Evolutionary conservation across 805 yeast species (phyloP), one percentile per base, ranked within the genome.

Genomic region (Candida arabinofermentans): DNA sequence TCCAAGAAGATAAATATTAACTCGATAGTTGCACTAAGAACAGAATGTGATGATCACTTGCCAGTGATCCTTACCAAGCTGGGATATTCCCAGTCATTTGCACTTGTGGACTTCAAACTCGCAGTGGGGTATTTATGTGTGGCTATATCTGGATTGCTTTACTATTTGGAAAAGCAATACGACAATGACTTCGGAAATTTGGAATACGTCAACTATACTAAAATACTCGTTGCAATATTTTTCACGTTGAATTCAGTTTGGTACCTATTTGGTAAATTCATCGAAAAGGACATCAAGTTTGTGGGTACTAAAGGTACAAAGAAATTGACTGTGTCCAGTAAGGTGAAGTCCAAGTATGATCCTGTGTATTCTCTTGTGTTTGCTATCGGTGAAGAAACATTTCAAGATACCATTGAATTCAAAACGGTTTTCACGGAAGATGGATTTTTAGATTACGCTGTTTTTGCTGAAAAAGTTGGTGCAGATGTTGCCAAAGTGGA

Each of bases 111-210:
- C 50, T 53, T 65, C 32, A 75, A 74, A 53, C 56, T 78, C 22
- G 76, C 66, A 2, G 58, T 78, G 27, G 82, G 82, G 0, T 67
- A 71, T 43, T 27, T 62, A 26, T 69, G 77, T 5, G 77, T 75
- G 12, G 61, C 61, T 4, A 53, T 70, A 23, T 72, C 80, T 8
- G 81, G 68, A 2, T 55, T 58, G 17, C 59, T 75, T 46, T 78
- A 67, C 53, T 65, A 65, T 43, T 43, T 70, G 22, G 84, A 78
- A 43, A 77, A 77, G 56, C 68, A 73, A 44, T 64, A 56, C 41
- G 50, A 60, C 7, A 63, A 65, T 39, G 59, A 66, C 23, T 77
- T 77, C 56, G 57, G 61, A 14, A 71, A 75, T 29, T 39, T 58
- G 1, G 46, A 43, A 7, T 65, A 65, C 21, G 69, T 65, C 42